Evolutionary conservation across 805 yeast genomes (phyloP).

Genomic region (Starmerella ratchasimensis): DNA sequence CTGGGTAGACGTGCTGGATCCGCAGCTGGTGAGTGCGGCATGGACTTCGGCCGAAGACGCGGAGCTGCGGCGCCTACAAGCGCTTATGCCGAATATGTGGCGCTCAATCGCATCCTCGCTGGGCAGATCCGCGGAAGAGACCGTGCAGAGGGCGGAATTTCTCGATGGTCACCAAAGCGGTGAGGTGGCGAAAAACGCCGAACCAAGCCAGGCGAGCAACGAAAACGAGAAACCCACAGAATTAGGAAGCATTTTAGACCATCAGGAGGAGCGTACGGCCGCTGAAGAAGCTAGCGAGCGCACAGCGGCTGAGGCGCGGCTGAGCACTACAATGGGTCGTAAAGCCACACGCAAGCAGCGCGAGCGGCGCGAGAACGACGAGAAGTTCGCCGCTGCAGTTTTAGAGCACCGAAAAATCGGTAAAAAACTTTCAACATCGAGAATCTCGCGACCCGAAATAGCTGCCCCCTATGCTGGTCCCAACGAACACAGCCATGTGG

Average conservation of each 20-base stretch:
- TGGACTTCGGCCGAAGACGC: constrained; percentile 75
- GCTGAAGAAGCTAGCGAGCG: too few relatives aligned
- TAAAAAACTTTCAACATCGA: neutral
- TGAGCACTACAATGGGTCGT: constrained; percentile 86
- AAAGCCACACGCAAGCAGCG: constrained; percentile 84
- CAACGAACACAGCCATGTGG: too few relatives aligned
- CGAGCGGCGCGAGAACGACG: constrained; percentile 70
- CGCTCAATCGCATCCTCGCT: constrained; percentile 61
- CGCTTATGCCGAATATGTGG: constrained; percentile 85
- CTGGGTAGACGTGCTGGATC: constrained; percentile 82
- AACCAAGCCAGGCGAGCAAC: too few relatives aligned
- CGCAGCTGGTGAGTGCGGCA: constrained; percentile 44
- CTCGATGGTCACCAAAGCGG: too few relatives aligned
- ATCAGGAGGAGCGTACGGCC: too few relatives aligned
- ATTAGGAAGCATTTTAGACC: too few relatives aligned
- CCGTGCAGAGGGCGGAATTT: too few relatives aligned
- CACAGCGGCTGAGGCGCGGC: constrained; percentile 76
- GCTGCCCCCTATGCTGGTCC: neutral
- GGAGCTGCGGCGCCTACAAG: constrained; percentile 49
- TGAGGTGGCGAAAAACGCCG: too few relatives aligned
- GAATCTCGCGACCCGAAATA: constrained; percentile 1
- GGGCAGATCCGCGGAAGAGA: constrained; percentile 36
- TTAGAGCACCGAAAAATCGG: constrained; percentile 4
- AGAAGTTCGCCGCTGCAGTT: constrained; percentile 27
- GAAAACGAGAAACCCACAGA: too few relatives aligned